Conservation (phyloP, 257 asterid genomes). For the Salvia miltiorrhiza region DNA sequence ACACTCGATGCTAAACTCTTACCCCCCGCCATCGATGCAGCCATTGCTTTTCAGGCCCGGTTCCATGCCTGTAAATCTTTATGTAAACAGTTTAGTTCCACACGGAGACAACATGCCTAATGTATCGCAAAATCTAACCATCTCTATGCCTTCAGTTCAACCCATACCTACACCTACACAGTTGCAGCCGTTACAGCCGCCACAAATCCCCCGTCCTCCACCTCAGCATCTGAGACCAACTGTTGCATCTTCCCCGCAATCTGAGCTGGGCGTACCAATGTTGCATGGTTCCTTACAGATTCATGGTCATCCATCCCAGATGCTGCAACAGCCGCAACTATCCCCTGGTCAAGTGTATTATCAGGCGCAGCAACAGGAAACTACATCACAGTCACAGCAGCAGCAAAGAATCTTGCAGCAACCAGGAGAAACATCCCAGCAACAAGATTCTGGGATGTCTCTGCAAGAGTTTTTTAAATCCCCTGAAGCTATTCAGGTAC, state of each 20-base stretch:
- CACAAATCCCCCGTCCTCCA: constrained; percentile 85
- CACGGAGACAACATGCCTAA: constrained; percentile 53
- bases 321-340: constrained; percentile 42
- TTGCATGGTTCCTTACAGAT: constrained; percentile 46
- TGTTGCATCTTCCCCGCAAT: constrained; percentile 60
- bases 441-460: constrained; percentile 64
- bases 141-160: constrained; percentile 48
- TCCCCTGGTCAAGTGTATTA: constrained; percentile 43
- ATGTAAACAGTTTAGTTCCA: constrained; percentile 50
- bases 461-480: constrained; percentile 66
- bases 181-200: constrained; percentile 88
- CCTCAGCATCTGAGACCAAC: constrained; percentile 76
- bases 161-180: constrained; percentile 52
- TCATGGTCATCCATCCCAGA: constrained; percentile 32
- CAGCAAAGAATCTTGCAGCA: constrained; percentile 32
- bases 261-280: constrained; percentile 66
- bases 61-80: constrained; percentile 46
- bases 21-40: constrained; percentile 51
- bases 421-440: constrained; percentile 54
- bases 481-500: constrained; percentile 84
- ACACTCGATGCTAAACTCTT: constrained; percentile 44
- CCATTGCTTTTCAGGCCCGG: constrained; percentile 61
- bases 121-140: constrained; percentile 51
- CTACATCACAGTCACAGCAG: constrained; percentile 38
- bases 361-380: constrained; percentile 54